Base-by-base conservation (phyloP, 192 early-diverging fungal species). In the Spizellomyces sp. region DNA sequence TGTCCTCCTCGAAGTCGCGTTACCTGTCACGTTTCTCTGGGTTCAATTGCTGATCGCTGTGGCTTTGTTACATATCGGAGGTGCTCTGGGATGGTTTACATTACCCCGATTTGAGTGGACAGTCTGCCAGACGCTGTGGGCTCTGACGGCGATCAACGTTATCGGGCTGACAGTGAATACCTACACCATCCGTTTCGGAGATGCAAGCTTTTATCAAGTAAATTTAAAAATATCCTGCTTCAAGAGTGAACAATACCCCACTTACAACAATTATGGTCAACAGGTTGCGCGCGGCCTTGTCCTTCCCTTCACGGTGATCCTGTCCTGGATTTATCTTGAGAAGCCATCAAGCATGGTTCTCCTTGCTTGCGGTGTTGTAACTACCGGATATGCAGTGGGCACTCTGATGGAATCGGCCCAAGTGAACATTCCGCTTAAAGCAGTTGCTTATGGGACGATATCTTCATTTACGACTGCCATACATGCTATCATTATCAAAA, bases 401-500 rank as follows among this genome's bases (percentile, higher is more conserved):
- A 82, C 86, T 21, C 8, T 70, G n/a, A 41, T 78, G 71, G 76
- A 80, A 52, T 17, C 21, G 2, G 4, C 15, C 9, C 14, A 52
- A 15, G 52, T 17, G n/a, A 54, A 57, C 12, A 62, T 70, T 42
- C 52, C 67, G 8, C 10, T 48, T 19, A 44, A 58, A 19, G 87
- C 86, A 14, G 52, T 84, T 41, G 44, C 77, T 19, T 83, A 85
- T 46, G 87, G 87, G 12, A 61, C 84, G 58, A 48, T 84, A 21
- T 83, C 80, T 1, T 81, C 77, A 17, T 48, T 87, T 44, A 80
- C 85, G 43, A 88, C 87, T n/a, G 82, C 85, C 9, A 66, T 78
- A 9, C 87, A 88, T 59, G 82, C 83, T n/a, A 86, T 88, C 66
- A 79, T 88, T 46, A 88, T 88, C 77, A 87, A 87, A 65, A 75